Evolutionary conservation across 148 eudicot genomes (phyloP).

Genomic region (Vaccinium myrtillus): DNA sequence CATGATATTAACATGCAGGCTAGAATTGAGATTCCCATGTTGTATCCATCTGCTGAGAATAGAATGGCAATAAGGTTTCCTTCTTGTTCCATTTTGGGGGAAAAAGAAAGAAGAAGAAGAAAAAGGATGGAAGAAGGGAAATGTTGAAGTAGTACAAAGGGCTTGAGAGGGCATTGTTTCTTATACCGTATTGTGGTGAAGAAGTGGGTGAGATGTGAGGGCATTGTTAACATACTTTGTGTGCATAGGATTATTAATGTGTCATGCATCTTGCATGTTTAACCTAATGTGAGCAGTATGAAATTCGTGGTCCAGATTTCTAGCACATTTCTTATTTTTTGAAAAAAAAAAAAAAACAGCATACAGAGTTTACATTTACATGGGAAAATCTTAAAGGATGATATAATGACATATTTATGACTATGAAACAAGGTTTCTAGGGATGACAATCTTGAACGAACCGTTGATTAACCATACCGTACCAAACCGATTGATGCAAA

Average conservation of each 20-base stretch:
- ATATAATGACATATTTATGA: not conserved
- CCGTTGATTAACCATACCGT: no score
- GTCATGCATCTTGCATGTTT: slow-evolving; percentile 32
- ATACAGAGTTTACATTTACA: not conserved
- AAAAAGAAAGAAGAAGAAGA: not conserved
- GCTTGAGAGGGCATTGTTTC: slow-evolving; percentile 1
- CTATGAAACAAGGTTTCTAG: not conserved
- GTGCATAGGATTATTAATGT: slow-evolving; percentile 20
- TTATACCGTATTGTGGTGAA: not conserved
- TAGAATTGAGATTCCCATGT: slow-evolving; percentile 30
- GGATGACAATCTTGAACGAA: not conserved
- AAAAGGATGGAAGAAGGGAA: slow-evolving; percentile 1
- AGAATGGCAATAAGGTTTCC: not conserved
- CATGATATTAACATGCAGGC: slow-evolving; percentile 52
- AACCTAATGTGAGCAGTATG: slow-evolving; percentile 23
- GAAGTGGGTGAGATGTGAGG: slow-evolving; percentile 25
- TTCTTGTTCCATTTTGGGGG: slow-evolving; percentile 12
- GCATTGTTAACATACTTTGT: slow-evolving; percentile 32
- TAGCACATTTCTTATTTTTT: not conserved
- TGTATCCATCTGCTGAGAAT: slow-evolving; percentile 15
- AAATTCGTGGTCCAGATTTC: not conserved
- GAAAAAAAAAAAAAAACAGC: not conserved
- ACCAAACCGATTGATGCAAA: no score
- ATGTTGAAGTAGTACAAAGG: slow-evolving; percentile 8
- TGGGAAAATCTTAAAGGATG: not conserved